Evolutionary conservation across 2,329 filamentous ascomycete species (phyloP).

Genomic region (Epichloe typhina): DNA sequence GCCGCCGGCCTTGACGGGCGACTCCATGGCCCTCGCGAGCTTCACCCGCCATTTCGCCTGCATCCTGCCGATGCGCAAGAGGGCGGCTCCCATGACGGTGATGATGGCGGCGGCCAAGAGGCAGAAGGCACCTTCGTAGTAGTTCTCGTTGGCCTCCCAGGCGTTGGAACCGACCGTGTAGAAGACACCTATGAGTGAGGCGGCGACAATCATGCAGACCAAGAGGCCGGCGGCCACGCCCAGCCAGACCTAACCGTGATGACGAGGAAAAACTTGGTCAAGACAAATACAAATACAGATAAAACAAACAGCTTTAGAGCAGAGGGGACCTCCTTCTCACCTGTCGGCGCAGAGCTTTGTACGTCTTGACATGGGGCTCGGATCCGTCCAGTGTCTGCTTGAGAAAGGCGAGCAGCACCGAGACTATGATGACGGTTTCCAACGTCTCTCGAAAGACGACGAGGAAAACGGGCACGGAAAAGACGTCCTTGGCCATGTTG

Average conservation of each 20-base stretch:
- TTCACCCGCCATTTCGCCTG: constrained; percentile 82
- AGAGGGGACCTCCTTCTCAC: constrained; percentile 20
- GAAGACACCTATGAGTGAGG: constrained; percentile 58
- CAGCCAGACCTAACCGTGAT: constrained; percentile 34
- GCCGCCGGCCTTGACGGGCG: constrained; percentile 31
- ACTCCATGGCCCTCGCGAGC: constrained; percentile 56
- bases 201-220: constrained; percentile 52
- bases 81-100: constrained; percentile 64
- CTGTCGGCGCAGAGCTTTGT: constrained; percentile 57
- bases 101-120: constrained; percentile 70
- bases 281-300: no score
- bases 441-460: constrained; percentile 78
- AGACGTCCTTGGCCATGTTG: constrained; percentile 53
- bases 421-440: constrained; percentile 74
- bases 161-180: constrained; percentile 52
- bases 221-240: constrained; percentile 49
- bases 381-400: constrained; percentile 64
- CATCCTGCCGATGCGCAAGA: constrained; percentile 70
- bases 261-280: no score
- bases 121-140: constrained; percentile 71
- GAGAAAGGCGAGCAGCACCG: constrained; percentile 72
- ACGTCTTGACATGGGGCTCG: constrained; percentile 44
- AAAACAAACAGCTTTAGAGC: fast-evolving
- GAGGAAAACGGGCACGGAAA: constrained; percentile 74
- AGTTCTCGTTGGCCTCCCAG: constrained; percentile 56